Percentiles rank a stretch among this genome's conserved stretches.
Evolutionary conservation across 2,329 filamentous ascomycete genomes (phyloP).

Genomic region (Zasmidium cellare): DNA sequence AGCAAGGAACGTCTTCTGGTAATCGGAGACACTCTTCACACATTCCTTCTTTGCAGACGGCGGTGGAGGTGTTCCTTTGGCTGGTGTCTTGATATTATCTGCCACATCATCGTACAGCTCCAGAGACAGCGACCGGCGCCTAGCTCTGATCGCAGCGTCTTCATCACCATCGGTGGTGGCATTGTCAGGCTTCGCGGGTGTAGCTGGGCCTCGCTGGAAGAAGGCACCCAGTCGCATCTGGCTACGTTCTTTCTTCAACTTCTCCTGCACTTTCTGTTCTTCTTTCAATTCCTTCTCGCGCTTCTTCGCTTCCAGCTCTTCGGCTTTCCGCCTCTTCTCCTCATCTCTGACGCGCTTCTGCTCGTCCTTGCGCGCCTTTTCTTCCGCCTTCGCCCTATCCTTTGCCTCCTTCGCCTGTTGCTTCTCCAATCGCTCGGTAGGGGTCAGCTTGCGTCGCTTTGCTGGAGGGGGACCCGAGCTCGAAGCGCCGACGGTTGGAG

Average conservation of each 20-base stretch:
- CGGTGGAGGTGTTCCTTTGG: slow-evolving; percentile 22
- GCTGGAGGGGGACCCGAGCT: slow-evolving; percentile 31
- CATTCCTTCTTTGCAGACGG: slow-evolving; percentile 11
- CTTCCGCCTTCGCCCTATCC: slow-evolving; percentile 35
- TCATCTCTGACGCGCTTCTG: slow-evolving; percentile 36
- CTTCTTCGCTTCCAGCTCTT: slow-evolving; percentile 27
- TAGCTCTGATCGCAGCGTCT: slow-evolving; percentile 26
- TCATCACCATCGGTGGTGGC: slow-evolving; percentile 7
- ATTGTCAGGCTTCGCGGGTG: slow-evolving; percentile 26
- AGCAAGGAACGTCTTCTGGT: slow-evolving; percentile 69
- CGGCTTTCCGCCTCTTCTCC: slow-evolving; percentile 37
- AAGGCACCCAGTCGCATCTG: slow-evolving; percentile 45
- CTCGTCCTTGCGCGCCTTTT: slow-evolving; percentile 42
- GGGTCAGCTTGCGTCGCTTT: slow-evolving; percentile 46
- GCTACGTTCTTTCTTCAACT: slow-evolving; percentile 32
- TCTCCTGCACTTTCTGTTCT: slow-evolving; percentile 45
- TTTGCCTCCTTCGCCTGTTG: slow-evolving; percentile 25
- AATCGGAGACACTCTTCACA: slow-evolving; percentile 39
- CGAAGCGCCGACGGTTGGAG: slow-evolving; percentile 8
- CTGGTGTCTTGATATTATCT: slow-evolving; percentile 25
- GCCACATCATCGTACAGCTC: slow-evolving; percentile 31
- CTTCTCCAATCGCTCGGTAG: slow-evolving; percentile 42
- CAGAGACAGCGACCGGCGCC: slow-evolving; percentile 38
- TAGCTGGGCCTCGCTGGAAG: slow-evolving; percentile 41
- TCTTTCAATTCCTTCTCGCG: slow-evolving; percentile 41